These are phyloP conservation scores for Sporothrix brunneoviolacea DNA, from an alignment of 2,329 filamentous ascomycete genomes.

Conservation along the genomic window DNA sequence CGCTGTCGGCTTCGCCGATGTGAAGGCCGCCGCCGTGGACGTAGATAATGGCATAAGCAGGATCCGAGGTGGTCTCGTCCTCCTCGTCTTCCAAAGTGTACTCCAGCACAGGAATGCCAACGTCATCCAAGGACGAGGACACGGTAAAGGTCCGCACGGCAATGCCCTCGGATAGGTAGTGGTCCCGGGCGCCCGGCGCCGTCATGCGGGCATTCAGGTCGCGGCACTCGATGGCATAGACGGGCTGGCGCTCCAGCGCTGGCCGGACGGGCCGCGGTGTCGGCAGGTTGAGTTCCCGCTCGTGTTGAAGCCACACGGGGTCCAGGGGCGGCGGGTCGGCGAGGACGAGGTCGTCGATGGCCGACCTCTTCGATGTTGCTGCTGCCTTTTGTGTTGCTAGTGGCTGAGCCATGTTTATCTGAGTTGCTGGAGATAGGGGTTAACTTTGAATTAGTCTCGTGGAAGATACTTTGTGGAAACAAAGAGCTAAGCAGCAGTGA, in stretches of 20 bases:
- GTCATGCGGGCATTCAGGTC: constrained; percentile 31
- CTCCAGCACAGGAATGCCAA: constrained; percentile 31
- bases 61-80: background rate
- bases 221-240: constrained; percentile 36
- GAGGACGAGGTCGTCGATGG: constrained; percentile 24
- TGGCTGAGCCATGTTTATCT: too few relatives aligned
- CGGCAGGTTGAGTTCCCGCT: constrained; percentile 26
- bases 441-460: too few relatives aligned
- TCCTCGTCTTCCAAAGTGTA: constrained; percentile 18
- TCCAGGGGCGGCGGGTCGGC: constrained; percentile 32
- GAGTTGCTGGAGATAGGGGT: too few relatives aligned
- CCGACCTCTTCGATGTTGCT: background rate
- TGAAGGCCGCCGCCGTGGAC: constrained; percentile 42
- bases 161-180: constrained; percentile 31
- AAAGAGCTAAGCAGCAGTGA: too few relatives aligned
- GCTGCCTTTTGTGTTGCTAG: too few relatives aligned
- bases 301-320: constrained; percentile 34
- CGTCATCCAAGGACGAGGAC: constrained; percentile 28
- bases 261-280: constrained; percentile 21
- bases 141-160: constrained; percentile 24
- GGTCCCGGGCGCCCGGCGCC: constrained; percentile 28
- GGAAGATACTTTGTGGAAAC: too few relatives aligned
- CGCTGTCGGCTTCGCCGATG: constrained; percentile 43
- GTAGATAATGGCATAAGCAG: constrained; percentile 33
- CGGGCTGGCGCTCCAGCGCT: constrained; percentile 29